Base-by-base conservation (phyloP, 108 stramenopile genomes). In the Phaeodactylum tricornutum region DNA sequence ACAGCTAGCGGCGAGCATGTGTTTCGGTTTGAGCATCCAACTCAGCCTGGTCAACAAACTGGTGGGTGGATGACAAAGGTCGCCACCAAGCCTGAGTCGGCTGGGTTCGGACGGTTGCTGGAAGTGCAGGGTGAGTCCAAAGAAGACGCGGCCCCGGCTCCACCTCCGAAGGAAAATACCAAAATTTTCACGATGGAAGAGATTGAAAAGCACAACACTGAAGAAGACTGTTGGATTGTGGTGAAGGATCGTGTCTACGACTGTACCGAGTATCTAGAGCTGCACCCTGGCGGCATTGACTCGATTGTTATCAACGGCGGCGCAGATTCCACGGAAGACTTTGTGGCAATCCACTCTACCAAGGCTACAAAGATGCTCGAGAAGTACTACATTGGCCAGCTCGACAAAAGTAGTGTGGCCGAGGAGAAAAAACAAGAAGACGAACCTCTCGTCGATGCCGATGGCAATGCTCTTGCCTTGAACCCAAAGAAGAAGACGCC, bases 41-140 rank as follows among this genome's bases (percentile, higher is more conserved):
- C 94, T 11, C 90, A 81, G 59, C 85, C 94, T 5, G 96, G 94
- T 38, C 79, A 83, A 46, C 84, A 80, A 29, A 69, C 81, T 26
- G 93, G 93, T 17, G 96, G 96, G 34, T 97, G 96, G 96, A 95
- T 97, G 96, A 92, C 91, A 9, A 72, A 54, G 49, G 32, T 73
- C 24, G 61, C 72, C 25, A 81, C 62, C 28, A 90, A 89, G 55
- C 84, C 87, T 20, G 65, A 68, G 14, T 74, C 76, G 22, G 81
- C 92, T 43, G 84, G 87, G 19, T 87, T 78, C 61, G 84, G 88
- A 29, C 47, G 51, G 32, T 65, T 84, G 24, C 61, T 88, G 22
- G 77, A 81, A 27, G 42, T 63, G 7, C 61, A 61, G 26, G 75
- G 52, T 19, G 78, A 72, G 14, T 61, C 48, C 21, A 50, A 66